A percentile compares a stretch with the other conserved stretches of the same genome.
Evolutionary conservation across 805 yeast genomes (phyloP).

Genomic region (Zygoascus tannicola): DNA sequence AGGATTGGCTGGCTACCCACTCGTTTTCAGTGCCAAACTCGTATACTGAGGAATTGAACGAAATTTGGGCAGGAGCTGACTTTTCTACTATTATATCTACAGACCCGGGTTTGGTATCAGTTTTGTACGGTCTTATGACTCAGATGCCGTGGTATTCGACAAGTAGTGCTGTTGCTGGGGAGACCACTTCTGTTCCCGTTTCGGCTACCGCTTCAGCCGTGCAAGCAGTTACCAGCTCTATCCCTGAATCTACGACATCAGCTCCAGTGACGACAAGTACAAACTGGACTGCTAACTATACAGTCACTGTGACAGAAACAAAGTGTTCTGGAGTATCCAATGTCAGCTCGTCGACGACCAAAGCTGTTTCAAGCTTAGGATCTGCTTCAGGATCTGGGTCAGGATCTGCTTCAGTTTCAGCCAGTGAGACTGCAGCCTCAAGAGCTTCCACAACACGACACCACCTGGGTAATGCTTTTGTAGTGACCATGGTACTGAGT

Average conservation of each 20-base stretch:
- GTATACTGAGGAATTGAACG: slow-evolving; percentile 9
- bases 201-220: slow-evolving; percentile 1
- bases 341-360: neutral
- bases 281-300: too few species aligned
- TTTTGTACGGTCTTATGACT: slow-evolving; percentile 10
- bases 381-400: too few species aligned
- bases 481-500: too few species aligned
- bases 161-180: slow-evolving; percentile 7
- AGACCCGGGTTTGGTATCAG: slow-evolving; percentile 10
- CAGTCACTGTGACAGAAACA: too few species aligned
- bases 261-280: too few species aligned
- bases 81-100: slow-evolving; percentile 4
- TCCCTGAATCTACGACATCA: neutral
- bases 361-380: slow-evolving; percentile 1
- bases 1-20: slow-evolving; percentile 10
- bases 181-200: neutral
- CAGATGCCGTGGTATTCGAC: slow-evolving; percentile 13
- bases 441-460: too few species aligned
- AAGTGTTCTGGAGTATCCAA: too few species aligned
- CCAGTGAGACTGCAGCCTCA: too few species aligned
- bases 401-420: too few species aligned
- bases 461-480: too few species aligned
- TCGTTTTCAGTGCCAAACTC: slow-evolving; percentile 7
- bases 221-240: neutral
- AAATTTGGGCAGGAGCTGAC: slow-evolving; percentile 10